A percentile compares a stretch with the other conserved stretches of the same genome.
phyloP scores from a whole-genome alignment of 108 stramenopile species.

The Skeletonema tropicum region DNA sequence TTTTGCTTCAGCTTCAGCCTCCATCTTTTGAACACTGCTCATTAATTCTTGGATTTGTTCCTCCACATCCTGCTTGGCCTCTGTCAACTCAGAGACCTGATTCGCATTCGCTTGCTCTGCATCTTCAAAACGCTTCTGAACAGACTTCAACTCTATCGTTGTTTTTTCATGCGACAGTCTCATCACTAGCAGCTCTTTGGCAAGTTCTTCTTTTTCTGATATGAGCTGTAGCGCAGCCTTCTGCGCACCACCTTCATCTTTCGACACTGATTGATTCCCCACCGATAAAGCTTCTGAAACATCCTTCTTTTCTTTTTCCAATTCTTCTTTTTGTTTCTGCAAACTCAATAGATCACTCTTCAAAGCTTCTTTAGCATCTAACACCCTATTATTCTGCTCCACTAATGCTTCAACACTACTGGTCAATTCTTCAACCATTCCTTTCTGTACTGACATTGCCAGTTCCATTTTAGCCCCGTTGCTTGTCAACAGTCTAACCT shows the following conservation, averaged over 20 bases:
- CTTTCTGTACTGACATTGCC: neutral
- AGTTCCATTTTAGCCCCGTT: neutral
- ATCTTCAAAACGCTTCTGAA: neutral
- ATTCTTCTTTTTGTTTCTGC: neutral
- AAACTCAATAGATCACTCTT: neutral
- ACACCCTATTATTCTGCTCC: neutral
- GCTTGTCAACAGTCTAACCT: neutral
- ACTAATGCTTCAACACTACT: neutral
- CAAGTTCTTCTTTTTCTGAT: neutral
- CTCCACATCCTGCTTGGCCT: neutral
- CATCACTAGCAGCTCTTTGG: neutral
- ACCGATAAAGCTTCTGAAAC: neutral
- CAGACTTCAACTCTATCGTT: neutral
- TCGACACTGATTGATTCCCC: neutral
- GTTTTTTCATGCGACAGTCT: neutral
- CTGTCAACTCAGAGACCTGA: neutral
- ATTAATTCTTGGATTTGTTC: neutral
- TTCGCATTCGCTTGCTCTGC: neutral
- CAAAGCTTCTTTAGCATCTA: neutral
- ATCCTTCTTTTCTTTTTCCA: neutral
- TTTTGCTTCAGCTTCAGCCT: neutral
- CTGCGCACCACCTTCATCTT: neutral
- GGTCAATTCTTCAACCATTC: neutral
- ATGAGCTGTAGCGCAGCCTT: neutral
- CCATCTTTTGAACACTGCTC: conserved; percentile 1